A percentile compares a stretch with the other conserved stretches of the same genome.
Conservation (phyloP, 78 protist species). For the Planoprotostelium fungivorum region DNA sequence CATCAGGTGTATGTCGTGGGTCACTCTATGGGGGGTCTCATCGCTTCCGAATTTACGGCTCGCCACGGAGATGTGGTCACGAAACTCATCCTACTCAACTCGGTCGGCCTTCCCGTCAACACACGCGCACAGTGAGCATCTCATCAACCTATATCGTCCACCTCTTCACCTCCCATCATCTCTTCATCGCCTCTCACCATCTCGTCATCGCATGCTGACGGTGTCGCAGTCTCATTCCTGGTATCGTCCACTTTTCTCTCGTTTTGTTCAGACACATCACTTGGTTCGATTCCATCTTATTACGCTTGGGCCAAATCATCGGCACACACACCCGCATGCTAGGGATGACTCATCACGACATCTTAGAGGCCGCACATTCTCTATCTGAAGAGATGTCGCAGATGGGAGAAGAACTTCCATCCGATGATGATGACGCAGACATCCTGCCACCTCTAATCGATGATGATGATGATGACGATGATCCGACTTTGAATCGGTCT, state of each 20-base stretch:
- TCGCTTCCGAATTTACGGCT: background rate
- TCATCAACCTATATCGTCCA: background rate
- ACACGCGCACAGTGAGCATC: background rate
- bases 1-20: background rate
- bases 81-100: background rate
- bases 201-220: too few species aligned
- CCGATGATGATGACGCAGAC: background rate
- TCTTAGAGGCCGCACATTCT: background rate
- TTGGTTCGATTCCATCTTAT: background rate
- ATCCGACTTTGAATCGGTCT: too few species aligned
- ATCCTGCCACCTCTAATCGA: background rate
- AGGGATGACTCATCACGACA: background rate
- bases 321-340: background rate
- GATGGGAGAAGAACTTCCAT: too few species aligned
- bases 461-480: background rate
- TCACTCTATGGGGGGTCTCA: background rate
- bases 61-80: background rate
- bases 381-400: background rate
- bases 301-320: background rate
- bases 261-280: background rate
- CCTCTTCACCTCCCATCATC: background rate
- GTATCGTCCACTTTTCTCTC: background rate
- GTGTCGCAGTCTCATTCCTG: background rate
- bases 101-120: background rate
- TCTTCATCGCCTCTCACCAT: too few species aligned